These are phyloP conservation scores for Salix brachista DNA, from an alignment of 345 rosid species.

Conservation along the genomic window DNA sequence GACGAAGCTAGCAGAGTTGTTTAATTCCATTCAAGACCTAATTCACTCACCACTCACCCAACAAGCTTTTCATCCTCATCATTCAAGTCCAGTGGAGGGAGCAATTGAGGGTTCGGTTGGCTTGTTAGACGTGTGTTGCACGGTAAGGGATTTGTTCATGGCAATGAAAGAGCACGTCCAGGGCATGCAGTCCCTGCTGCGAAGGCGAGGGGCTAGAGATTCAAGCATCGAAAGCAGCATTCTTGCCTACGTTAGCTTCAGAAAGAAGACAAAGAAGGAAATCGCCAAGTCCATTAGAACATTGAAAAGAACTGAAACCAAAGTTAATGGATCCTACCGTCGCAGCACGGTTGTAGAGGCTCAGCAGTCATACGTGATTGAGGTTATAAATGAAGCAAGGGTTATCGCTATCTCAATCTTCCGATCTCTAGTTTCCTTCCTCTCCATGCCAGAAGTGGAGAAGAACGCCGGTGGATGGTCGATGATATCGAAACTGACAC, in stretches of 20 bases:
- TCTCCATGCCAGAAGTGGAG: slow-evolving; percentile 25
- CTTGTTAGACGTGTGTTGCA: slow-evolving; percentile 38
- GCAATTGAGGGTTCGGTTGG: slow-evolving; percentile 37
- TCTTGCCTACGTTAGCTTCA: slow-evolving; percentile 47
- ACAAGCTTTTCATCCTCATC: slow-evolving; percentile 23
- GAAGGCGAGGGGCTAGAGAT: slow-evolving; percentile 36
- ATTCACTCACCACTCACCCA: slow-evolving; percentile 29
- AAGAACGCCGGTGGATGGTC: slow-evolving; percentile 40
- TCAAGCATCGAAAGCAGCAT: slow-evolving; percentile 32
- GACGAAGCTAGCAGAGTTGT: slow-evolving; percentile 35
- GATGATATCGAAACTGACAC: slow-evolving; percentile 34
- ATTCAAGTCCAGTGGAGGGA: slow-evolving; percentile 24
- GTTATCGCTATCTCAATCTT: slow-evolving; percentile 30
- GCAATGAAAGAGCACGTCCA: slow-evolving; percentile 38
- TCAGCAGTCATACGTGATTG: slow-evolving; percentile 20
- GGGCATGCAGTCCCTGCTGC: slow-evolving; percentile 37
- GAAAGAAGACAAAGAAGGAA: slow-evolving; percentile 53
- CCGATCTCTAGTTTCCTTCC: slow-evolving; percentile 41
- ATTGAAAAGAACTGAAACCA: slow-evolving; percentile 40
- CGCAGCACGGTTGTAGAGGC: slow-evolving; percentile 7
- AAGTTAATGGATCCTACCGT: not conserved
- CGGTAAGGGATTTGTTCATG: slow-evolving; percentile 36
- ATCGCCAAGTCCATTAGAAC: slow-evolving; percentile 35
- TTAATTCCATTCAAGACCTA: slow-evolving; percentile 32
- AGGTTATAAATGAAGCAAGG: slow-evolving; percentile 39